Base-by-base conservation (phyloP, 345 rosid species). In the Cardamine chenopodiifolia region DNA sequence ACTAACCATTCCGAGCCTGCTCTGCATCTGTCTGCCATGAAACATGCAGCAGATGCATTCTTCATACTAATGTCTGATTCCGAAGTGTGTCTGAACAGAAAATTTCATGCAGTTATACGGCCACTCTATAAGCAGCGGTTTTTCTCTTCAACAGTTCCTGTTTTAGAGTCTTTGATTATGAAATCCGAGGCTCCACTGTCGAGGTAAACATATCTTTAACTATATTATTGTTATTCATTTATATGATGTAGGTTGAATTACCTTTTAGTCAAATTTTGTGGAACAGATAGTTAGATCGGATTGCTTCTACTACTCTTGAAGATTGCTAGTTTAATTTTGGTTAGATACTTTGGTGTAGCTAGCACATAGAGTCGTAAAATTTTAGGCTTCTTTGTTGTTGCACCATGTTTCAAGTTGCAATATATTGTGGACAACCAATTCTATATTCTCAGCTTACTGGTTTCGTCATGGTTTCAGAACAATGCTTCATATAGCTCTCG, bases 61-160 rank as follows among this genome's bases (percentile, higher is more conserved):
- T 85, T 68, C 59, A 84, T 86, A 80, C 85, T 95, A 48, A 82
- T 92, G 78, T 74, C 87, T 79, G 97, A 95, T 79, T 87, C 96
- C 25, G 90, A 79, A 76, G 77, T 61, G 79, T 90, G 92, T 74
- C 83, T 95, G 66, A 86, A 81, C 79, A 83, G 83, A 68, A 84
- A 85, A 61, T 84, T 85, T 71, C 92, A 92, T 81, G 90, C 99
- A 58, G 83, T 81, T 40, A 68, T 87, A 80, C 83, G 90, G 28
- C 97, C 97, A n/a, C 96, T 95, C 45, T 89, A 92, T 77, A 95
- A 89, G 86, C 99, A 95, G 73, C 85, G 96, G 2, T 90, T 85
- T 71, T 95, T 86, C 83, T 90, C 88, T 34, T 80, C 77, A 70
- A 74, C 85, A 66, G 80, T 83, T 84, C 97, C 99, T 4, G 71